These are phyloP conservation scores for Kernera saxatilis DNA, from an alignment of 345 rosid genomes.

Conservation along the genomic window DNA sequence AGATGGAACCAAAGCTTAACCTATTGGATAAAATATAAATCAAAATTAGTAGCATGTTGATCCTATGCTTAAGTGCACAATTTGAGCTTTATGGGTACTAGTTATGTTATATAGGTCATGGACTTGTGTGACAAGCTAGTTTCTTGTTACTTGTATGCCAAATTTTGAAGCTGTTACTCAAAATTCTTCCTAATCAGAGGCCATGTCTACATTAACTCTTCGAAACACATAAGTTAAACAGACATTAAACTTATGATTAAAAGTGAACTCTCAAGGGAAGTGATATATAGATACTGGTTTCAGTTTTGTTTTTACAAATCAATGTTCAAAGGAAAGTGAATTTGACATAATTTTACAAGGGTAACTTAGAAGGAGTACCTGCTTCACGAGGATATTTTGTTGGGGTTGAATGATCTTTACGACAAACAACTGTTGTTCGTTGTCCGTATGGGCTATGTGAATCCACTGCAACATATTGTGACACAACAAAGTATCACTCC, in stretches of 20 bases:
- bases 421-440: conserved; percentile 70
- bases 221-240: background rate
- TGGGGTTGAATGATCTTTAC: conserved; percentile 59
- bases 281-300: background rate
- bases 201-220: background rate
- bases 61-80: background rate
- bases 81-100: background rate
- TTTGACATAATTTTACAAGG: conserved; percentile 33
- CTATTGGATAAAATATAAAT: background rate
- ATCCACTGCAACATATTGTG: conserved; percentile 49
- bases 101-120: background rate
- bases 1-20: background rate
- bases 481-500: background rate
- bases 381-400: conserved; percentile 72
- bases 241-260: background rate
- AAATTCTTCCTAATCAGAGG: no score
- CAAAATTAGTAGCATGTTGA: background rate
- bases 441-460: conserved; percentile 81
- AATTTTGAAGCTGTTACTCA: no score
- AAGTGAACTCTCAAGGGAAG: background rate
- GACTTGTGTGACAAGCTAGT: background rate
- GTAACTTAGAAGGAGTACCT: conserved; percentile 76
- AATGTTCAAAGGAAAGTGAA: background rate
- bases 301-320: background rate
- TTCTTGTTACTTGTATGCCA: no score